Evolutionary conservation across 768 basidiomycete species (phyloP), one percentile per base, ranked within the genome.

Genomic region (Boletus barrowsii): DNA sequence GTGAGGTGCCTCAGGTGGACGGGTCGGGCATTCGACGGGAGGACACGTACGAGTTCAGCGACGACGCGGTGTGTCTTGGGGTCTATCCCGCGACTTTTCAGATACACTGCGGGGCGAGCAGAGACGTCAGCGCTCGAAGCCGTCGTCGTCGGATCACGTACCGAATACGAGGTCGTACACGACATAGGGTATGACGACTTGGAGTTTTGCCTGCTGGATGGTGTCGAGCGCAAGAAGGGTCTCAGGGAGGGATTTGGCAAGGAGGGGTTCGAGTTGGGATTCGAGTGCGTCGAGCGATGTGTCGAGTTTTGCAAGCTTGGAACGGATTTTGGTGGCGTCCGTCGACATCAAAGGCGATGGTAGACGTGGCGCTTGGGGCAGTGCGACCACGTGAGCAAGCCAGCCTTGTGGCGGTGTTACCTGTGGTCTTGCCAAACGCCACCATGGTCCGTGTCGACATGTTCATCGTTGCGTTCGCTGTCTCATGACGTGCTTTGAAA

Each of bases 141-240:
- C 40, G 5, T 43, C 14, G 46, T 11, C 22, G 5, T 3, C 14
- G 14, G 4, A 13, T 3, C 7, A n/a, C 5, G 75, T 58, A 92
- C 92, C 85, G 72, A 91, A 92, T n/a, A 92, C 73, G 10, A 94
- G 78, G 68, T 93, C 90, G 64, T 93, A 90, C 4, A 88, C 78
- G 30, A 90, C 76, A 70, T 93, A 93, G n/a, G 90, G 88, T 41
- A 93, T 65, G 35, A 83, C 75, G 6, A 85, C 84, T 58, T 93
- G 88, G 3, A 93, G 70, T 68, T 92, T 91, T 24, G 90, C 91
- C 62, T 90, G 88, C 55, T 91, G 86, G 20, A 93, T 75, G 8
- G 83, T 81, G 56, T 89, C 84, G 24, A 92, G 76, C 13, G 75
- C 75, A 22, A 86, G 69, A 15, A 85, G 65, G 0, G 84, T 82